Evolutionary conservation across 768 basidiomycete species (phyloP).

Genomic region (Rhodotorula graminis): DNA sequence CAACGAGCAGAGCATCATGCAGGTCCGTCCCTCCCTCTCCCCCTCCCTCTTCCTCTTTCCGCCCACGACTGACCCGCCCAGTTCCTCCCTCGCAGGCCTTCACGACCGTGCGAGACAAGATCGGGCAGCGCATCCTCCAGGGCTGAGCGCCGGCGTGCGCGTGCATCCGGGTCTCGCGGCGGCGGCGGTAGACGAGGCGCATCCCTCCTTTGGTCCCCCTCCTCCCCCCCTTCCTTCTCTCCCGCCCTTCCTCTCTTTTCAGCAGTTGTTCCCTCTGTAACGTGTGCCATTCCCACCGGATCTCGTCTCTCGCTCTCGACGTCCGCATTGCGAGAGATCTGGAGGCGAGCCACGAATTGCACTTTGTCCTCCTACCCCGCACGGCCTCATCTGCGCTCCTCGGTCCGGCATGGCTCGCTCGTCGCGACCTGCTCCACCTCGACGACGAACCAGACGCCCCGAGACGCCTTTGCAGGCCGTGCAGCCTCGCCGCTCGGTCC

Average conservation of each 20-base stretch:
- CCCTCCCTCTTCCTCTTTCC: background rate
- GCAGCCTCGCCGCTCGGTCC: too few relatives aligned
- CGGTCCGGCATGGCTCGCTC: too few relatives aligned
- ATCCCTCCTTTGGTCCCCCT: background rate
- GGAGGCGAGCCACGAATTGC: too few relatives aligned
- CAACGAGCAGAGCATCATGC: slow-evolving; percentile 69
- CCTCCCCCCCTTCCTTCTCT: background rate
- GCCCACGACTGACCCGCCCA: background rate
- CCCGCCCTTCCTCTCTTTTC: too few relatives aligned
- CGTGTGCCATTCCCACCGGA: background rate
- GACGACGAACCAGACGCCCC: too few relatives aligned
- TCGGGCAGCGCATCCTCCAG: slow-evolving; percentile 32
- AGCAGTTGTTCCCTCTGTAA: background rate
- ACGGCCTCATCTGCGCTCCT: too few relatives aligned
- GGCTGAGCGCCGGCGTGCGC: background rate
- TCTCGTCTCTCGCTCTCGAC: background rate
- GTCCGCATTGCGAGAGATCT: too few relatives aligned
- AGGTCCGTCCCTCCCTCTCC: slow-evolving; percentile 8
- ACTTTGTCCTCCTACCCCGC: too few relatives aligned
- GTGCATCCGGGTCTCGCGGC: background rate
- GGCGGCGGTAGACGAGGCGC: background rate
- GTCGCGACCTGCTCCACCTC: too few relatives aligned
- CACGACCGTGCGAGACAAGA: slow-evolving; percentile 39
- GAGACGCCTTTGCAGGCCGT: too few relatives aligned
- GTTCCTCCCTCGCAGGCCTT: slow-evolving; percentile 14